Evolutionary conservation across 192 early-diverging fungal species (phyloP).

Genomic region (Coemansia sp.): DNA sequence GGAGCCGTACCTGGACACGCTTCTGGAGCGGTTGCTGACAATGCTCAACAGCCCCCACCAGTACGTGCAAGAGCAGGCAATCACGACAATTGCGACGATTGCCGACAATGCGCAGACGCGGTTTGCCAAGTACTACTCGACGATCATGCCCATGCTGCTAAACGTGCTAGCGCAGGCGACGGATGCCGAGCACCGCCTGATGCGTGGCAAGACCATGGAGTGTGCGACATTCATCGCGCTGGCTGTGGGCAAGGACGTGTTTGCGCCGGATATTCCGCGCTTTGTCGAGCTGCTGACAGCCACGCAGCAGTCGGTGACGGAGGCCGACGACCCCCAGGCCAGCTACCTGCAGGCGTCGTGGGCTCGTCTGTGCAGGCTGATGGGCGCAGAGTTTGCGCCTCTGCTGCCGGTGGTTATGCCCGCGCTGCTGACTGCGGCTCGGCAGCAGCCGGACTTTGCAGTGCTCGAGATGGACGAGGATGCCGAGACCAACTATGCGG

Average conservation of each 20-base stretch:
- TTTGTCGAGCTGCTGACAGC: constrained; percentile 81
- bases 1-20: constrained; percentile 86
- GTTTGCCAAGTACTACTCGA: constrained; percentile 89
- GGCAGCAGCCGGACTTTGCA: constrained; percentile 91
- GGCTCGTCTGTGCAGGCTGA: constrained; percentile 95
- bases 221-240: constrained; percentile 94
- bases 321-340: constrained; percentile 91
- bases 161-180: constrained; percentile 84
- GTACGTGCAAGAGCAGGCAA: constrained; percentile 98
- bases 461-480: constrained; percentile 84
- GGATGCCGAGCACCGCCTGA: constrained; percentile 82
- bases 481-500: constrained; percentile 84
- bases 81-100: constrained; percentile 96
- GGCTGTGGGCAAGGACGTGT: constrained; percentile 90
- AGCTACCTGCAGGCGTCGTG: constrained; percentile 94
- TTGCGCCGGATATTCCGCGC: constrained; percentile 75
- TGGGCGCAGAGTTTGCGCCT: constrained; percentile 93
- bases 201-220: constrained; percentile 98
- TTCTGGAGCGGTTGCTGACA: constrained; percentile 83
- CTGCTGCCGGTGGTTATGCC: constrained; percentile 92
- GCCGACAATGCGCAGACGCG: constrained; percentile 93
- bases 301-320: constrained; percentile 80
- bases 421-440: constrained; percentile 83
- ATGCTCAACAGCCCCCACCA: constrained; percentile 84
- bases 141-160: constrained; percentile 96